Percentiles rank a stretch among this genome's conserved stretches.
Conservation (phyloP, 164 flowering plant species). For the Piper betle region DNA sequence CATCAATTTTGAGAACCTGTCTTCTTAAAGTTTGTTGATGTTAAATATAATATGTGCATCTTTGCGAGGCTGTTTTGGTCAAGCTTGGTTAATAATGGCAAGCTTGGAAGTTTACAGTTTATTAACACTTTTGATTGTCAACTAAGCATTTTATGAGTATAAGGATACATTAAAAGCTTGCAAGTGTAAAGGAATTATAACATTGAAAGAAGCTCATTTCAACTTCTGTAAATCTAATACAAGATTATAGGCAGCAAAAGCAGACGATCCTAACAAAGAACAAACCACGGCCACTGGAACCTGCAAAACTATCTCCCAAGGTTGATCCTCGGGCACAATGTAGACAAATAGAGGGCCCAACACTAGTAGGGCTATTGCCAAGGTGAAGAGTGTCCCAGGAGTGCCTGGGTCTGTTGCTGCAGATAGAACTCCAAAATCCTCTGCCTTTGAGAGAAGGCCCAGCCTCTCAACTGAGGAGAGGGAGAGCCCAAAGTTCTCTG, state of each 20-base stretch:
- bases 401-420: slow-evolving; percentile 86
- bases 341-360: slow-evolving; percentile 61
- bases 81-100: neutral
- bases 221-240: slow-evolving; percentile 79
- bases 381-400: slow-evolving; percentile 34
- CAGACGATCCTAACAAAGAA: slow-evolving; percentile 74
- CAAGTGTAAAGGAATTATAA: neutral
- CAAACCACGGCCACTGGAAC: slow-evolving; percentile 39
- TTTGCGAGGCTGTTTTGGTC: neutral
- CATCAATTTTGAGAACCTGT: neutral
- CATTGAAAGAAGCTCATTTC: slow-evolving; percentile 8
- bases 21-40: neutral
- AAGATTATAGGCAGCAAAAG: slow-evolving; percentile 83
- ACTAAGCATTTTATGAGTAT: neutral
- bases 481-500: slow-evolving; percentile 75
- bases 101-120: neutral
- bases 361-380: slow-evolving; percentile 53
- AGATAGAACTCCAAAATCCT: slow-evolving; percentile 70
- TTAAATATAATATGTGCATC: too few species aligned
- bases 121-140: neutral
- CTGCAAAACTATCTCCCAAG: slow-evolving; percentile 65
- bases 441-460: slow-evolving; percentile 80
- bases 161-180: neutral
- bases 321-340: slow-evolving; percentile 68
- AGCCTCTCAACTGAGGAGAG: slow-evolving; percentile 74